These are phyloP conservation scores for Neurospora sp. DNA, from an alignment of 495 filamentous ascomycete species.

Conservation along the genomic window DNA sequence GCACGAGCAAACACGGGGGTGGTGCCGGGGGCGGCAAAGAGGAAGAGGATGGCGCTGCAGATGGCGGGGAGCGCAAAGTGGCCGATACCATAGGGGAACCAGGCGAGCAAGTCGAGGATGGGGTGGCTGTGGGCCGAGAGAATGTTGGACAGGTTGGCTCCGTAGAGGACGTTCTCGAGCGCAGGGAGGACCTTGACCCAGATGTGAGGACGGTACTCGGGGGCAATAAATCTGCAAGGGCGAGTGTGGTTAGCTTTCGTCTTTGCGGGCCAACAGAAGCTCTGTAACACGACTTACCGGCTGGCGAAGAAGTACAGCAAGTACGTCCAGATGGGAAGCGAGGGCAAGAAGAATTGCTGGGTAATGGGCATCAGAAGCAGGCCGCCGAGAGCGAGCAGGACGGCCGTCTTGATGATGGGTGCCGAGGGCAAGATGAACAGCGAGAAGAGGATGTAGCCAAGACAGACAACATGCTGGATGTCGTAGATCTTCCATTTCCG, in stretches of 20 bases:
- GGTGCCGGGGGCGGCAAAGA: conserved; percentile 80
- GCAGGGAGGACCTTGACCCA: conserved; percentile 91
- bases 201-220: conserved; percentile 77
- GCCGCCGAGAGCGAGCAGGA: conserved; percentile 53
- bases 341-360: conserved; percentile 83
- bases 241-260: neutral
- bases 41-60: conserved; percentile 64
- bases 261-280: neutral
- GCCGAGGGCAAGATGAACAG: conserved; percentile 69
- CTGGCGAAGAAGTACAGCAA: conserved; percentile 81
- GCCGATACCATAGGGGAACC: conserved; percentile 84
- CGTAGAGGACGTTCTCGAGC: conserved; percentile 95
- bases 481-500: conserved; percentile 82
- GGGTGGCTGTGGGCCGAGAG: conserved; percentile 78
- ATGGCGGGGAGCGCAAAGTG: conserved; percentile 79
- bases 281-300: conserved; percentile 51
- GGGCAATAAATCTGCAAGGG: conserved; percentile 57
- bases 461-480: conserved; percentile 69
- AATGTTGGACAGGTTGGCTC: conserved; percentile 90
- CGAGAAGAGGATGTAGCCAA: conserved; percentile 67
- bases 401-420: conserved; percentile 60
- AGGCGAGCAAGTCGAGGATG: conserved; percentile 76
- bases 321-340: conserved; percentile 74
- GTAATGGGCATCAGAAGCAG: conserved; percentile 80
- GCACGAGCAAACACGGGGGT: conserved; percentile 73